Evolutionary conservation across 1,284 basidiomycete species (phyloP).

Genomic region (Cerioporus squamosus): DNA sequence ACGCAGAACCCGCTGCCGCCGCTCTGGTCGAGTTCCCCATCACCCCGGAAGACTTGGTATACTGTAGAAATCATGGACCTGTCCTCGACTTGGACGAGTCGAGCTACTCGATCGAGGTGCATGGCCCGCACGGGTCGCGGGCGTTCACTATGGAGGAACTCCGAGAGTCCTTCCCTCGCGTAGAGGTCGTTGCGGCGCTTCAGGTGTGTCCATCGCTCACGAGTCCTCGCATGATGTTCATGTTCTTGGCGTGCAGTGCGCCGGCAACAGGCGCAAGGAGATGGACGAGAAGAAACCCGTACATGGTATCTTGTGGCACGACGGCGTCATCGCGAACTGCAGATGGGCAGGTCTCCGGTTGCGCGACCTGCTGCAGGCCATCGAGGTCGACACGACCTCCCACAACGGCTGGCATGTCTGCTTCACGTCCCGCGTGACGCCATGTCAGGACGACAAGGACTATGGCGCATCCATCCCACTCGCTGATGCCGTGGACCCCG

Average conservation of each 20-base stretch:
- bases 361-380: constrained; percentile 53
- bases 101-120: constrained; percentile 46
- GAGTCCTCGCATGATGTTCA: not conserved
- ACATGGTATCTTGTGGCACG: constrained; percentile 57
- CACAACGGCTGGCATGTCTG: constrained; percentile 50
- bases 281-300: constrained; percentile 60
- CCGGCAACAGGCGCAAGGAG: constrained; percentile 68
- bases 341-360: constrained; percentile 62
- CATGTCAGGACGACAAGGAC: constrained; percentile 62
- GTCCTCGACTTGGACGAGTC: constrained; percentile 55
- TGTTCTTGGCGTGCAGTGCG: constrained; percentile 49
- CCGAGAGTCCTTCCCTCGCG: constrained; percentile 45
- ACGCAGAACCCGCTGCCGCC: constrained; percentile 58
- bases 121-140: constrained; percentile 38
- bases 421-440: constrained; percentile 64
- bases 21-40: constrained; percentile 55
- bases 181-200: constrained; percentile 56
- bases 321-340: constrained; percentile 66
- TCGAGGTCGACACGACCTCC: constrained; percentile 39
- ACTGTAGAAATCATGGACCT: constrained; percentile 64
- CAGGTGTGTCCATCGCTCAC: constrained; percentile 46
- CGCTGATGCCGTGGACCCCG: constrained; percentile 48
- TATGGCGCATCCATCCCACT: constrained; percentile 67
- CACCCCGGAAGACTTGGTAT: constrained; percentile 63
- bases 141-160: constrained; percentile 47